These are phyloP conservation scores for Citrus mangshanensis DNA, from an alignment of 345 rosid species.

Conservation along the genomic window DNA sequence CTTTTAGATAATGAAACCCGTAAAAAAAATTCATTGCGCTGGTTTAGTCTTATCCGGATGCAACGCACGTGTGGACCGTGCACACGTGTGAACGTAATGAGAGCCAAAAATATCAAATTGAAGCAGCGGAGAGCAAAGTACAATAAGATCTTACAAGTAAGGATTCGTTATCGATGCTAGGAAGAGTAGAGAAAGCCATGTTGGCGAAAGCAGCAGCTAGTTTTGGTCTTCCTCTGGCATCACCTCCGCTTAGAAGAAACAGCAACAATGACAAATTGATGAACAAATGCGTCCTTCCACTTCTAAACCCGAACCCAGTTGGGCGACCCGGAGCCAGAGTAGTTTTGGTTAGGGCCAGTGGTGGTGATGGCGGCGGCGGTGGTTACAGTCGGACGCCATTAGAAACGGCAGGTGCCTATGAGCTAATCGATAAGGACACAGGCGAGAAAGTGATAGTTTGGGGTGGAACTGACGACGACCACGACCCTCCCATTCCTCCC, in stretches of 20 bases:
- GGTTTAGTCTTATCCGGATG: too few relatives aligned
- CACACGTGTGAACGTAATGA: too few relatives aligned
- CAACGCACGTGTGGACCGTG: too few relatives aligned
- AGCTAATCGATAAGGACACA: constrained; percentile 36
- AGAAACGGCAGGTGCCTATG: constrained; percentile 38
- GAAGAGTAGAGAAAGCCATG: background rate
- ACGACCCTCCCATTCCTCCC: constrained; percentile 28
- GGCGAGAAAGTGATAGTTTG: constrained; percentile 49
- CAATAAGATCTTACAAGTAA: background rate
- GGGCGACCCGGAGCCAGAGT: constrained; percentile 10
- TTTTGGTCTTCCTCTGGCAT: background rate
- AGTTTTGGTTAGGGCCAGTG: constrained; percentile 19
- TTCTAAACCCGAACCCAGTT: background rate
- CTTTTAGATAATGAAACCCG: too few relatives aligned
- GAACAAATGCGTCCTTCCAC: background rate
- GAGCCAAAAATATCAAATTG: too few relatives aligned
- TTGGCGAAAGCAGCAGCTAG: constrained; percentile 3
- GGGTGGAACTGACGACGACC: constrained; percentile 31
- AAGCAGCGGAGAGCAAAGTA: too few relatives aligned
- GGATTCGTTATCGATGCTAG: too few relatives aligned
- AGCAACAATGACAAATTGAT: background rate
- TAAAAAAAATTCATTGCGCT: too few relatives aligned
- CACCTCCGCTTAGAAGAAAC: constrained; percentile 3
- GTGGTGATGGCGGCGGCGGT: background rate
- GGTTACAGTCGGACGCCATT: constrained; percentile 34